phyloP scores from a whole-genome alignment of 148 eudicot genomes.

The Silene conica region DNA sequence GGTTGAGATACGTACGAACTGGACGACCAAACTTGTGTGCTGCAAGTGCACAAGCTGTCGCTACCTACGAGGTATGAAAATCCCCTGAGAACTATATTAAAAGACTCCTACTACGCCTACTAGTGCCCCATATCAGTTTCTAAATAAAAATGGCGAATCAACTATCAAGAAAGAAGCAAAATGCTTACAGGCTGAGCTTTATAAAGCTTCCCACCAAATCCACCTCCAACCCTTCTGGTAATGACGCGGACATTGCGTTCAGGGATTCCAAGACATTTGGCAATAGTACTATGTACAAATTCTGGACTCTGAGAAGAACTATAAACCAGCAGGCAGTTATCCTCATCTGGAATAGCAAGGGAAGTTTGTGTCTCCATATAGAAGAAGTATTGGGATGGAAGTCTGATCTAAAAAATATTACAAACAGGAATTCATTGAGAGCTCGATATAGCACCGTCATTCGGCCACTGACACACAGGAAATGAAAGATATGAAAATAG shows the following conservation, averaged over 20 bases:
- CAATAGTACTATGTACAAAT: constrained; percentile 39
- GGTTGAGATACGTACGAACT: constrained; percentile 65
- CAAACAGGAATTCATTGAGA: background rate
- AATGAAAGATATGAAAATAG: no score
- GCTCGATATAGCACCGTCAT: no score
- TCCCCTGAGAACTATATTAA: no score
- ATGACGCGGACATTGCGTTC: constrained; percentile 76
- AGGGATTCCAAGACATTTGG: constrained; percentile 77
- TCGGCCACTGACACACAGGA: no score
- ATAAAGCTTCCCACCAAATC: constrained; percentile 83
- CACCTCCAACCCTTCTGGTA: constrained; percentile 91
- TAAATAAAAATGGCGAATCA: no score
- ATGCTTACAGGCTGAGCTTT: constrained; percentile 69
- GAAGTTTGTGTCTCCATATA: constrained; percentile 91
- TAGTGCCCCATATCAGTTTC: no score
- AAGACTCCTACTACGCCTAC: no score
- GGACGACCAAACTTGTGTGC: constrained; percentile 70
- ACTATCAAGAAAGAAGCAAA: background rate
- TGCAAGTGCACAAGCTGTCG: constrained; percentile 88
- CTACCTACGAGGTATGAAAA: constrained; percentile 33
- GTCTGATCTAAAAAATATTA: constrained; percentile 46
- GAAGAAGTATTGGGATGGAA: constrained; percentile 79
- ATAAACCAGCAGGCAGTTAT: constrained; percentile 75
- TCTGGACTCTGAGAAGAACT: constrained; percentile 77
- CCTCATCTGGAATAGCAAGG: constrained; percentile 87